phyloP scores from a whole-genome alignment of 192 early-diverging fungal genomes.

The Coemansia sp. region DNA sequence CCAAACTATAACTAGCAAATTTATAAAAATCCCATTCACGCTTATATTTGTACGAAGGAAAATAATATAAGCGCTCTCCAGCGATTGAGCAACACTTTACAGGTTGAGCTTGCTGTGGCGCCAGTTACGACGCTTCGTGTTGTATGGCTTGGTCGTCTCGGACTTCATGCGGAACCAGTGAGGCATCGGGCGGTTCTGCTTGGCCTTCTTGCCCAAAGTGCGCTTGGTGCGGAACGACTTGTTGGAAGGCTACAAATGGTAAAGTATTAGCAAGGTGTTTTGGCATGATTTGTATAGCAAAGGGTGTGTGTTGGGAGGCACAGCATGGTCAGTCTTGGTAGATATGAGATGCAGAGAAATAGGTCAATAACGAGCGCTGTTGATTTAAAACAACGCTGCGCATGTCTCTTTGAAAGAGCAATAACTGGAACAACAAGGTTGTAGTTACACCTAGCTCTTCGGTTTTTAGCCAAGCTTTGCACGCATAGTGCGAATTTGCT shows the following conservation, averaged over 20 bases:
- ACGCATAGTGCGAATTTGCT: too few relatives aligned
- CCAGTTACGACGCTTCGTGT: slow-evolving; percentile 99
- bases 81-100: slow-evolving; percentile 58
- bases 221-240: slow-evolving; percentile 98
- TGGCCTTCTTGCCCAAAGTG: slow-evolving; percentile 96
- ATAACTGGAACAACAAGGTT: not conserved
- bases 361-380: too few relatives aligned
- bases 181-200: slow-evolving; percentile 98
- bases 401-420: not conserved
- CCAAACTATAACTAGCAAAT: slow-evolving; percentile 33
- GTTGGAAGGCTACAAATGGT: slow-evolving; percentile 78
- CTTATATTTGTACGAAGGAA: not conserved
- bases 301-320: too few relatives aligned
- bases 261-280: too few relatives aligned
- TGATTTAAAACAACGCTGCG: too few relatives aligned
- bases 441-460: not conserved
- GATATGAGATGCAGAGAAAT: too few relatives aligned
- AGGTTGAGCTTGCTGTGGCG: slow-evolving; percentile 97
- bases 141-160: slow-evolving; percentile 96
- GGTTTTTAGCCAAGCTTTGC: too few relatives aligned
- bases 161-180: slow-evolving; percentile 96
- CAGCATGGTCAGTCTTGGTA: too few relatives aligned
- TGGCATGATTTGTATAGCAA: too few relatives aligned
- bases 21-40: not conserved
- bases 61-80: not conserved